Evolutionary conservation across 345 rosid species (phyloP).

Genomic region (Clarkia xantiana): DNA sequence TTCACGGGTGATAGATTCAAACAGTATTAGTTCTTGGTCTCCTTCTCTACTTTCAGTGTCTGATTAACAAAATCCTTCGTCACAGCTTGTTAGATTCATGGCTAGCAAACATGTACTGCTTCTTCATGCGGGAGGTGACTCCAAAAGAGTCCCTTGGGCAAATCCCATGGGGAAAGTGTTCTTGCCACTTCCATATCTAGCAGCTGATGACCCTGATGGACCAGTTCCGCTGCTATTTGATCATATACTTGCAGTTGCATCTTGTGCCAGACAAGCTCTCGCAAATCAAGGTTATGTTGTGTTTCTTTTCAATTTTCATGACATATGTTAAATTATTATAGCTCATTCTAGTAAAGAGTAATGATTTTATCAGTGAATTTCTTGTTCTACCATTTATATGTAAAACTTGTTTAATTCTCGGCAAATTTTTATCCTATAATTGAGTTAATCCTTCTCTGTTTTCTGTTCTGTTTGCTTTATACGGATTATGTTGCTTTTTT

Average conservation of each 20-base stretch:
- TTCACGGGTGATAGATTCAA: conserved; percentile 29
- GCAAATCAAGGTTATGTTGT: conserved; percentile 38
- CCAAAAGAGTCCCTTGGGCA: conserved; percentile 98
- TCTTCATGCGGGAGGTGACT: conserved; percentile 99
- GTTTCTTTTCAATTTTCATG: conserved; percentile 4
- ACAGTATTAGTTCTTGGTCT: conserved; percentile 18
- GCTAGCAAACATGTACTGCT: conserved; percentile 63
- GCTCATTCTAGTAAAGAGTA: too few species aligned
- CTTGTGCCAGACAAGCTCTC: conserved; percentile 81
- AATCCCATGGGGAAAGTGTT: conserved; percentile 98
- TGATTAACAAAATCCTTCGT: conserved; percentile 8
- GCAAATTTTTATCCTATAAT: too few species aligned
- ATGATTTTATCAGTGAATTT: too few species aligned
- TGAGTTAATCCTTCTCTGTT: too few species aligned
- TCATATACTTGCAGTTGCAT: conserved; percentile 92
- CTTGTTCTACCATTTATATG: too few species aligned
- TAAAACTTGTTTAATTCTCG: too few species aligned
- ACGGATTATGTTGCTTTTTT: too few species aligned
- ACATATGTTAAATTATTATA: too few species aligned
- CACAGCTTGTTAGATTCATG: conserved; percentile 30
- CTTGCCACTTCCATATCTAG: conserved; percentile 88
- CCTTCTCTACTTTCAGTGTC: conserved; percentile 8
- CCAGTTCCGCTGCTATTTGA: conserved; percentile 93
- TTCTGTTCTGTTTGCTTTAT: too few species aligned
- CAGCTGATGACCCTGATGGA: conserved; percentile 87